Base-by-base conservation (phyloP, 2,329 filamentous ascomycete species). In the Pseudopithomyces maydicus region DNA sequence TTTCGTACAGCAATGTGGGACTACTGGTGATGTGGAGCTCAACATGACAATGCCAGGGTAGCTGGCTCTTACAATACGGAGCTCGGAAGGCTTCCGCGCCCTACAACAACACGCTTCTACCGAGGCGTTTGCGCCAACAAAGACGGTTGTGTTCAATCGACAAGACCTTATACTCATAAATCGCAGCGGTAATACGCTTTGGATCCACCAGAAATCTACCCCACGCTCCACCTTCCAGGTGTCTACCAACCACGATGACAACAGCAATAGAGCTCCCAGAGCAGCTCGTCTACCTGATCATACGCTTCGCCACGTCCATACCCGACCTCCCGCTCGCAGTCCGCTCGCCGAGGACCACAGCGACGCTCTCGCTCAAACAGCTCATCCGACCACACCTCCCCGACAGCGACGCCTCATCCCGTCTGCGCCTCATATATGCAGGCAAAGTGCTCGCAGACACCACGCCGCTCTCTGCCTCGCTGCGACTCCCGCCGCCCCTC, bases 221-320 rank as follows among this genome's bases (percentile, higher is more conserved):
- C 26, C 26, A 29, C 5, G 5, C 8, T 29, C 8, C 26, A 8
- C 26, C 26, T 29, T n/a, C 4, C 26, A 29, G 26, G 26, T 8
- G 26, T 29, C n/a, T 10, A 12, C 12, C 51, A 57, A 42, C 55
- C 62, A 65, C 52, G 50, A 75, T 74, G 72, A 61, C 67, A 17
- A 66, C 64, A 35, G 54, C 65, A 47, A 58, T 58, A 38, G 57
- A 64, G 39, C 71, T 75, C 39, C 74, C 74, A 29, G 73, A 76
- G 41, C 73, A 76, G 57, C 62, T 75, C 33, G 82, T 97, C 55
- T 87, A 90, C 69, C 83, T 98, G 44, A 94, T 91, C 36, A 88
- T 98, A 74, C 92, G 94, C 75, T 98, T 99, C 84, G 92, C 92
- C 52, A 88, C 89, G 58, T 88, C 91, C 1, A 84, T 94, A 55